These are phyloP conservation scores for Amphirosellinia nigrospora DNA, from an alignment of 495 filamentous ascomycete genomes.

Conservation along the genomic window DNA sequence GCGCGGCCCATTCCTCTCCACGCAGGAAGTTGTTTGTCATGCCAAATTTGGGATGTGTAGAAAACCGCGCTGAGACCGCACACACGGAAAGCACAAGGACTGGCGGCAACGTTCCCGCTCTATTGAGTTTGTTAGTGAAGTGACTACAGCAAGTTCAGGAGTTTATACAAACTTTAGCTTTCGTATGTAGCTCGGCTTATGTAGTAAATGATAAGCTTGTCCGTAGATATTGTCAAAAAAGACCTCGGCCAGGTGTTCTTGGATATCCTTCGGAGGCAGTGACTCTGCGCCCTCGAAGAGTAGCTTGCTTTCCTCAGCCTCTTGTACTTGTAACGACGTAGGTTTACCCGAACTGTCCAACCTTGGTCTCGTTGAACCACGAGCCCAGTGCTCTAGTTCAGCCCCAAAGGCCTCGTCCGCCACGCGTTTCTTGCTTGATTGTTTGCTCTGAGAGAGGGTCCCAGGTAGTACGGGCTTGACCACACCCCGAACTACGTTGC, in stretches of 20 bases:
- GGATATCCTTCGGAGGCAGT: constrained; percentile 84
- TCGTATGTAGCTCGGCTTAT: constrained; percentile 96
- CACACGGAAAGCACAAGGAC: constrained; percentile 91
- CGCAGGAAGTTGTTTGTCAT: constrained; percentile 86
- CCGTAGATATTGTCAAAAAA: constrained; percentile 98
- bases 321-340: constrained; percentile 64
- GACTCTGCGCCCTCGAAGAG: constrained; percentile 82
- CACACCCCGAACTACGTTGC: constrained; percentile 54
- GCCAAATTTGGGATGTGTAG: constrained; percentile 87
- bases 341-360: constrained; percentile 56
- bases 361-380: constrained; percentile 55
- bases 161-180: constrained; percentile 65
- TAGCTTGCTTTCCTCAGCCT: constrained; percentile 73
- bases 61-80: constrained; percentile 91
- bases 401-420: constrained; percentile 87
- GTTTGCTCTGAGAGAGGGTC: constrained; percentile 55
- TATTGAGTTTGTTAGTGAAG: constrained; percentile 40
- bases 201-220: constrained; percentile 92
- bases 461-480: constrained; percentile 80
- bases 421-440: constrained; percentile 76
- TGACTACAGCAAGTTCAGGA: constrained; percentile 9
- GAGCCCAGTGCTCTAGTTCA: constrained; percentile 84
- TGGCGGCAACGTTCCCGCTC: constrained; percentile 69
- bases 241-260: constrained; percentile 91
- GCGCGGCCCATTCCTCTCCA: constrained; percentile 86